Base-by-base conservation (phyloP, 768 basidiomycete genomes). In the Naganishia randhawae region DNA sequence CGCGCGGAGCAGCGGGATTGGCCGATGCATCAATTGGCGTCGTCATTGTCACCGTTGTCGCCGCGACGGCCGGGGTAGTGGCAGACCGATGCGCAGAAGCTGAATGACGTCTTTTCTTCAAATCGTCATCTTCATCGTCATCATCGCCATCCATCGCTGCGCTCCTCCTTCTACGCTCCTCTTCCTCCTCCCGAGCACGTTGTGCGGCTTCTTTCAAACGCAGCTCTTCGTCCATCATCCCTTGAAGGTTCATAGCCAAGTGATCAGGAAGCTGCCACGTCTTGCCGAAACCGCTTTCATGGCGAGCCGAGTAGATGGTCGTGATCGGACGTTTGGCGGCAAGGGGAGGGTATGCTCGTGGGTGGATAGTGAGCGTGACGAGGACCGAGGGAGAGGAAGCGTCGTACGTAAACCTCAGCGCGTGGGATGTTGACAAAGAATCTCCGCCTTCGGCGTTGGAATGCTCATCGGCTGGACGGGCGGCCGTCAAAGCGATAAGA, bases 301-400 rank as follows among this genome's bases (percentile, higher is more conserved):
- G 85, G 13, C 22, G 57, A 17, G 57, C 57, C 37, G 57, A 61
- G 50, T 88, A 83, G 17, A 83, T 81, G 68, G 87, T 85, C 72
- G 86, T 89, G 10, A 90, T 84, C 52, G 48, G 52, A 25, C 33
- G 57, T 42, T 25, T 45, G 27, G 11, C 33, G 32, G 35, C 29
- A 13, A 32, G 65, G 19, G 71, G 66, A 14, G 72, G 65, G 1
- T 87, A 84, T 3, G 57, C 3, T 5, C 88, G 84, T 0, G 91
- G 82, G 37, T 90, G 82, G 53, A 92, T 87, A 70, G 90, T 85
- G 22, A 96, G 85, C 41, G 87, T 86, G 68, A 96, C 86, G 25
- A 84, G 85, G 74, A 91, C 92, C 73, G 88, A 89, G 9, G 92
- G 88, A 0, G 92, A 87, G 68, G 92, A 91, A 71, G 90, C 91